Percentiles rank a stretch among this genome's conserved stretches.
Conservation (phyloP, 768 basidiomycete genomes). For the Termitomyces sp. region DNA sequence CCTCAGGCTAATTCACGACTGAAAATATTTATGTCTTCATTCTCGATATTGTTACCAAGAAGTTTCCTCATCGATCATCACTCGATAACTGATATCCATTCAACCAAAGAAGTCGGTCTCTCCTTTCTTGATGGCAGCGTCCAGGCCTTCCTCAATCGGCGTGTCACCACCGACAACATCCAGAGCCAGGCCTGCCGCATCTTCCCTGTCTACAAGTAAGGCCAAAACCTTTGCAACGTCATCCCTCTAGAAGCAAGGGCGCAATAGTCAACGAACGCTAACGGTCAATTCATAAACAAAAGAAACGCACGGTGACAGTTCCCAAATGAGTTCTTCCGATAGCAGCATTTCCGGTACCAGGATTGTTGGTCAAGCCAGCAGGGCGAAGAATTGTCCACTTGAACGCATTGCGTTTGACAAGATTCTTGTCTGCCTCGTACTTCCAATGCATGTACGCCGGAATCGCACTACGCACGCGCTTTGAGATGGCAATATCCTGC, state of each 20-base stretch:
- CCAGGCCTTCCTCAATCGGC: slow-evolving; percentile 41
- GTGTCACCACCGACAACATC: slow-evolving; percentile 57
- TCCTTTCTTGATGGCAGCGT: slow-evolving; percentile 45
- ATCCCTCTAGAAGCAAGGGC: slow-evolving; percentile 24
- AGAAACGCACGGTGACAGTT: slow-evolving; percentile 40
- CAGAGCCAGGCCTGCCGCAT: slow-evolving; percentile 52
- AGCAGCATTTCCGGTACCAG: slow-evolving; percentile 45
- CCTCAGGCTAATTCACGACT: background rate
- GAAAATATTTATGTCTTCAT: background rate
- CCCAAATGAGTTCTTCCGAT: slow-evolving; percentile 54
- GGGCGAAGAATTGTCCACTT: slow-evolving; percentile 68
- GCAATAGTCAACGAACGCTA: background rate
- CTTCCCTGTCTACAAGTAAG: slow-evolving; percentile 43
- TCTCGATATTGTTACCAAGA: too few relatives aligned
- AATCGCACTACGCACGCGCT: slow-evolving; percentile 41
- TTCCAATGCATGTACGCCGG: slow-evolving; percentile 44
- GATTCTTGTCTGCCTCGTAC: slow-evolving; percentile 47
- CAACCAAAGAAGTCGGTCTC: slow-evolving; percentile 39
- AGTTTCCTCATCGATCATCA: too few relatives aligned
- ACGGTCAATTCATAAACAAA: background rate
- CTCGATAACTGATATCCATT: background rate
- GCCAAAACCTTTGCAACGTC: slow-evolving; percentile 54
- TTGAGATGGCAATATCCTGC: slow-evolving; percentile 39
- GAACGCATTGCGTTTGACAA: slow-evolving; percentile 47
- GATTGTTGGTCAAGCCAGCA: slow-evolving; percentile 47